Base-by-base conservation (phyloP, 2,329 filamentous ascomycete genomes). In the Anisogramma anomala region DNA sequence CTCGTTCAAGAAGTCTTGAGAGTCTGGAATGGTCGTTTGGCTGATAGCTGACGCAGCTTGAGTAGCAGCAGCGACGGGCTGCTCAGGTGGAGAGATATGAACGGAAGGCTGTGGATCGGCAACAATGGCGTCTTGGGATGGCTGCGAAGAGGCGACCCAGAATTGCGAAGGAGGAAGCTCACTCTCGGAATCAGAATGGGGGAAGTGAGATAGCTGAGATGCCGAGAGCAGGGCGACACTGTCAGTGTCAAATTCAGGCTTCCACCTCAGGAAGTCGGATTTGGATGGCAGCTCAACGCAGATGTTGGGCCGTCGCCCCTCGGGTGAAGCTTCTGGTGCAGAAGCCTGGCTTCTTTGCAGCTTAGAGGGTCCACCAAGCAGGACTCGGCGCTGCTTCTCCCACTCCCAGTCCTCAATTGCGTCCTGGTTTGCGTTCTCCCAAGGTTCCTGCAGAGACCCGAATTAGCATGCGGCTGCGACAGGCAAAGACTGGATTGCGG, bases 21-120 rank as follows among this genome's bases (percentile, higher is more conserved):
- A 69, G 44, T 69, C 66, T 0, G 64, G 64, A 18, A 69, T 62
- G 3, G 62, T 67, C 19, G 49, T 48, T 39, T 58, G 55, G 42
- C 58, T 65, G 27, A 57, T 17, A 6, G 4, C 18, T 20, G 17
- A 2, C 19, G 13, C 18, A 8, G 23, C 23, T 43, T n/a, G n/a
- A n/a, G n/a, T n/a, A n/a, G n/a, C n/a, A n/a, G n/a, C n/a, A n/a
- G n/a, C n/a, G n/a, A n/a, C n/a, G n/a, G n/a, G n/a, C n/a, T n/a
- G n/a, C n/a, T n/a, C n/a, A n/a, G n/a, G n/a, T n/a, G n/a, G n/a
- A n/a, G n/a, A n/a, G n/a, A n/a, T n/a, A n/a, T n/a, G n/a, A n/a
- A n/a, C n/a, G n/a, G 14, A 10, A 26, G 45, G 35, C 26, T 47
- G 45, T 13, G 45, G 41, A 36, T 44, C 41, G 13, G 37, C 33